Percentiles rank a stretch among this genome's conserved stretches.
phyloP scores from a whole-genome alignment of 768 basidiomycete genomes.

The Lactarius pseudohatsudake region DNA sequence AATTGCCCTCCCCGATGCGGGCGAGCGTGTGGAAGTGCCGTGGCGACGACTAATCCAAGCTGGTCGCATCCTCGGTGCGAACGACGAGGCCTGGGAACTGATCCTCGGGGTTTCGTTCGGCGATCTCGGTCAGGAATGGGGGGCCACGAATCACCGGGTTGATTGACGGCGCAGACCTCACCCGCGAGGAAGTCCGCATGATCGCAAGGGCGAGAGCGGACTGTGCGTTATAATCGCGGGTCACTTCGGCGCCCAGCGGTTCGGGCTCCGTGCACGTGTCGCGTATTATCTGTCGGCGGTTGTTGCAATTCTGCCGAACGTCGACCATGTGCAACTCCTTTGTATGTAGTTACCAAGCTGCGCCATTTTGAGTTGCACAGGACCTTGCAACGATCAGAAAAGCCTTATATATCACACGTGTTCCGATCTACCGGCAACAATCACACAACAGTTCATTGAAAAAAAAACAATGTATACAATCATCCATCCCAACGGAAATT shows the following conservation, averaged over 20 bases:
- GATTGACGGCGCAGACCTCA: slow-evolving; percentile 61
- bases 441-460: background rate
- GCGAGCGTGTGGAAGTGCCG: slow-evolving; percentile 64
- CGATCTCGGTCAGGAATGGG: slow-evolving; percentile 46
- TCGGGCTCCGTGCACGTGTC: background rate
- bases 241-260: background rate
- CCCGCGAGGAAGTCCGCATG: slow-evolving; percentile 57
- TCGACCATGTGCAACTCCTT: background rate
- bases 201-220: slow-evolving; percentile 51
- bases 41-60: slow-evolving; percentile 76
- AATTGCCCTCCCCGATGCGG: slow-evolving; percentile 49
- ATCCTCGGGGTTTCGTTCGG: slow-evolving; percentile 13
- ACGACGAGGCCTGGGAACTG: slow-evolving; percentile 36
- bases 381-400: background rate
- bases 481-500: slow-evolving; percentile 18
- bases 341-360: background rate
- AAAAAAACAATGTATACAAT: background rate
- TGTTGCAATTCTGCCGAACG: background rate
- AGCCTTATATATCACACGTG: background rate
- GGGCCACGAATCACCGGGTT: slow-evolving; percentile 50
- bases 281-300: background rate
- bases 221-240: slow-evolving; percentile 33
- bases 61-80: slow-evolving; percentile 62
- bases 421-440: background rate
- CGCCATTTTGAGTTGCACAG: background rate